phyloP scores from a whole-genome alignment of 768 basidiomycete species.

The Termitomyces sp. region DNA sequence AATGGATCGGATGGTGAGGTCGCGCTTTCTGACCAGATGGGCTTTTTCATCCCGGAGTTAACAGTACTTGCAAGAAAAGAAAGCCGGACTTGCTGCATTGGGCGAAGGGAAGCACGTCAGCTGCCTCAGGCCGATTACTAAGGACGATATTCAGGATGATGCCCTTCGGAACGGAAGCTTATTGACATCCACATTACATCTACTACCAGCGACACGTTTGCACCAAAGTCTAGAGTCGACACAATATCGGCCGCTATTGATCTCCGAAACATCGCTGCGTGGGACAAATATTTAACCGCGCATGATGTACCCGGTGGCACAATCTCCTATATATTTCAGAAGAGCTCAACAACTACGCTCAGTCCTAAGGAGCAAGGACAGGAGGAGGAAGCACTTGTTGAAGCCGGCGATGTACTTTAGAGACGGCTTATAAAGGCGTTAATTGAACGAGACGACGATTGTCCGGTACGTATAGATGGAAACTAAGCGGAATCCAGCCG shows the following conservation, averaged over 20 bases:
- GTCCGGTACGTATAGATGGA: conserved; percentile 8
- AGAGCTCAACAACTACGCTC: conserved; percentile 18
- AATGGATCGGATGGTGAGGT: conserved; percentile 50
- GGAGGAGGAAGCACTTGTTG: background rate
- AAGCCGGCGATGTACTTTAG: background rate
- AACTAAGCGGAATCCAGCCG: conserved; percentile 6
- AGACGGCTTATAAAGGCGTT: background rate
- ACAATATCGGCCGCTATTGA: conserved; percentile 38
- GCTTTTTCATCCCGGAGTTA: conserved; percentile 21
- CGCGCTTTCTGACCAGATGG: background rate
- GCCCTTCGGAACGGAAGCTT: conserved; percentile 55
- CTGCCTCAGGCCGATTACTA: conserved; percentile 44
- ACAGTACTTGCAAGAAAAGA: conserved; percentile 66
- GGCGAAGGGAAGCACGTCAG: conserved; percentile 85
- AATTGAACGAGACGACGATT: background rate
- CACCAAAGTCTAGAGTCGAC: conserved; percentile 11
- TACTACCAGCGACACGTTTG: background rate
- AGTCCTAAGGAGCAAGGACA: background rate
- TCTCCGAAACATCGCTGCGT: conserved; percentile 35
- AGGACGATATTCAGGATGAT: conserved; percentile 56
- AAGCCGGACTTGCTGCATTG: conserved; percentile 61
- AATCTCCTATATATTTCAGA: conserved; percentile 75
- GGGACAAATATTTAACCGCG: conserved; percentile 26
- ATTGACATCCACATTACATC: conserved; percentile 15
- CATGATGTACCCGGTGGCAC: conserved; percentile 58